Percentiles rank a stretch among this genome's conserved stretches.
Conservation (phyloP, 2,329 filamentous ascomycete genomes). For the Fusarium sp. region DNA sequence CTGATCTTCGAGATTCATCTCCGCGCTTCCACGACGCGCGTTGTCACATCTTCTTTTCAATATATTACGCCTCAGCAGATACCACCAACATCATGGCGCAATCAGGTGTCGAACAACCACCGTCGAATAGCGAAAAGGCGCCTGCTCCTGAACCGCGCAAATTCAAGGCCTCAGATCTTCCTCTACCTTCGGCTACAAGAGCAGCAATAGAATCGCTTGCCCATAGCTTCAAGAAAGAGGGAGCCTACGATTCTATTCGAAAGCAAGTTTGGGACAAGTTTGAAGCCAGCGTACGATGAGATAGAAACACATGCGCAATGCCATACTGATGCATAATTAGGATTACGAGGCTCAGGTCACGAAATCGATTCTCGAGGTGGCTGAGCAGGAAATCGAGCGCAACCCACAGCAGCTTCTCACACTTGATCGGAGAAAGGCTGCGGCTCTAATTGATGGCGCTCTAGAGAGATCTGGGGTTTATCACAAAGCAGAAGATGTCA, state of each 20-base stretch:
- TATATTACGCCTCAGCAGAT: conserved; percentile 1
- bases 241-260: conserved; percentile 79
- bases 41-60: conserved; percentile 14
- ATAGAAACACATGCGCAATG: conserved; percentile 30
- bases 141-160: conserved; percentile 50
- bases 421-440: conserved; percentile 76
- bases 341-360: conserved; percentile 74
- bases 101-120: conserved; percentile 35
- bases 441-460: conserved; percentile 78
- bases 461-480: conserved; percentile 81
- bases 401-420: conserved; percentile 76
- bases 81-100: conserved; percentile 26
- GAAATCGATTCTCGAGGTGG: conserved; percentile 72
- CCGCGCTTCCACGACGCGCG: conserved; percentile 21
- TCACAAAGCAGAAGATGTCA: conserved; percentile 71
- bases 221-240: conserved; percentile 87
- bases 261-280: conserved; percentile 82
- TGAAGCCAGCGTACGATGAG: conserved; percentile 66
- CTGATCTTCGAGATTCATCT: conserved; percentile 11
- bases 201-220: conserved; percentile 77
- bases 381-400: conserved; percentile 76
- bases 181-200: conserved; percentile 75
- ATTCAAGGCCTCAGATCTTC: conserved; percentile 78
- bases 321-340: conserved; percentile 49
- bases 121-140: conserved; percentile 24